Evolutionary conservation across 2,329 filamentous ascomycete genomes (phyloP).

Genomic region (Monilinia polystroma): DNA sequence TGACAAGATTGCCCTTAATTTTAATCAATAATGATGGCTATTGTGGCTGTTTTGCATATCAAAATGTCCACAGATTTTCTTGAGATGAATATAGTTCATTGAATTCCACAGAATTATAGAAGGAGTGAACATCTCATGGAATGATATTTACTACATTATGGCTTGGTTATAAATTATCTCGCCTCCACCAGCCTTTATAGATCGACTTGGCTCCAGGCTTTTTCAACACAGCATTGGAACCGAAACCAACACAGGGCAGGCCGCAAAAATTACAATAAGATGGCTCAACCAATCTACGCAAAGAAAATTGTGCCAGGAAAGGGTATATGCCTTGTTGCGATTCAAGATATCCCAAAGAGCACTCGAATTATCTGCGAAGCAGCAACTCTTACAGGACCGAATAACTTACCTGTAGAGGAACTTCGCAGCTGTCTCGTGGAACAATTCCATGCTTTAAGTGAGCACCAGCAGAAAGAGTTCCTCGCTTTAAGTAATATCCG

Average conservation of each 20-base stretch:
- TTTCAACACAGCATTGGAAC: neutral
- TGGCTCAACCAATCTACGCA: conserved; percentile 28
- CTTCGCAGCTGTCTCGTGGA: conserved; percentile 22
- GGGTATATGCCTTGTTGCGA: conserved; percentile 46
- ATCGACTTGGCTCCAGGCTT: neutral
- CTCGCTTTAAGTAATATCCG: conserved; percentile 27
- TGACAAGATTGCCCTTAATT: neutral
- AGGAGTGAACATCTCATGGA: neutral
- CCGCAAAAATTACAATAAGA: conserved; percentile 20
- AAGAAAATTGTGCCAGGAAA: conserved; percentile 39
- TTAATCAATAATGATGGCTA: neutral
- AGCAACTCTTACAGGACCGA: conserved; percentile 41
- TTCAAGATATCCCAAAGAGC: conserved; percentile 41
- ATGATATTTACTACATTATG: neutral
- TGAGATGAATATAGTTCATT: neutral
- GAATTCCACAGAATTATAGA: neutral
- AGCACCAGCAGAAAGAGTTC: conserved; percentile 25
- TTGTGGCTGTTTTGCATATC: neutral
- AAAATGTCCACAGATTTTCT: neutral
- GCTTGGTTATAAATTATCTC: neutral
- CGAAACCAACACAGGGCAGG: neutral
- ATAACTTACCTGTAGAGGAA: neutral
- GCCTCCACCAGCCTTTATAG: neutral
- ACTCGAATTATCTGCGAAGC: conserved; percentile 45
- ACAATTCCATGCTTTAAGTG: conserved; percentile 25